A percentile compares a stretch with the other conserved stretches of the same genome.
Conservation (phyloP, 2,329 filamentous ascomycete genomes). For the Annulohypoxylon truncatum region DNA sequence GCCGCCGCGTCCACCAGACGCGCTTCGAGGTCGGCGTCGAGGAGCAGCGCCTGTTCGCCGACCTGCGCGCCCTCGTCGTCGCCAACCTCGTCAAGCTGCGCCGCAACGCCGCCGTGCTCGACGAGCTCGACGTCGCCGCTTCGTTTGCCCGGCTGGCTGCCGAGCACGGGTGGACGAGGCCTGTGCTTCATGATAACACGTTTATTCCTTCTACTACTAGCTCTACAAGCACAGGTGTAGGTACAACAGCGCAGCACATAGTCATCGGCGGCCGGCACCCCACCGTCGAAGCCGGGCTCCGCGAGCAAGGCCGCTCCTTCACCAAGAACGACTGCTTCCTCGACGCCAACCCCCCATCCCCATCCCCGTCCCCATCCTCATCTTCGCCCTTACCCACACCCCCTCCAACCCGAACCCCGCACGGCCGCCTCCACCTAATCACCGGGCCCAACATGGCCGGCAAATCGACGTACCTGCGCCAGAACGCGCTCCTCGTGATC, state of each 20-base stretch:
- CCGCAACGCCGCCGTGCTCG: slow-evolving; percentile 89
- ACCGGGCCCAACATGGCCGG: slow-evolving; percentile 97
- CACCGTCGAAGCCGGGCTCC: slow-evolving; percentile 86
- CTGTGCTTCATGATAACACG: slow-evolving; percentile 71
- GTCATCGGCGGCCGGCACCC: slow-evolving; percentile 91
- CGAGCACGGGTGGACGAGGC: slow-evolving; percentile 79
- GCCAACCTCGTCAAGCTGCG: slow-evolving; percentile 85
- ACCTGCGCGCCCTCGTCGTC: slow-evolving; percentile 80
- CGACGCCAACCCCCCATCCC: slow-evolving; percentile 61
- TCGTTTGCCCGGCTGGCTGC: slow-evolving; percentile 84
- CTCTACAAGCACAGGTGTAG: slow-evolving; percentile 51
- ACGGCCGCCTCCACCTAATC: slow-evolving; percentile 72
- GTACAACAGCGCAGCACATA: slow-evolving; percentile 64
- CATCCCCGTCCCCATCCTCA: slow-evolving; percentile 53
- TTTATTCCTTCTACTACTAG: slow-evolving; percentile 43
- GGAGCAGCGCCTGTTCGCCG: slow-evolving; percentile 82
- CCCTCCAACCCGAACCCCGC: slow-evolving; percentile 66
- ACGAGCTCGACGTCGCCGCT: slow-evolving; percentile 91
- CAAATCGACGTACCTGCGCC: slow-evolving; percentile 94
- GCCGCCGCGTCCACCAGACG: slow-evolving; percentile 80
- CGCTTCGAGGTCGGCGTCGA: slow-evolving; percentile 83
- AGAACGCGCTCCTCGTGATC: slow-evolving; percentile 94
- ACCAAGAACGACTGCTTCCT: slow-evolving; percentile 88
- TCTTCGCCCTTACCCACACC: neutral
- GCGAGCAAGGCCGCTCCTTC: slow-evolving; percentile 83